Evolutionary conservation across 2,329 filamentous ascomycete genomes (phyloP).

Genomic region (Arachnomyces sp.): DNA sequence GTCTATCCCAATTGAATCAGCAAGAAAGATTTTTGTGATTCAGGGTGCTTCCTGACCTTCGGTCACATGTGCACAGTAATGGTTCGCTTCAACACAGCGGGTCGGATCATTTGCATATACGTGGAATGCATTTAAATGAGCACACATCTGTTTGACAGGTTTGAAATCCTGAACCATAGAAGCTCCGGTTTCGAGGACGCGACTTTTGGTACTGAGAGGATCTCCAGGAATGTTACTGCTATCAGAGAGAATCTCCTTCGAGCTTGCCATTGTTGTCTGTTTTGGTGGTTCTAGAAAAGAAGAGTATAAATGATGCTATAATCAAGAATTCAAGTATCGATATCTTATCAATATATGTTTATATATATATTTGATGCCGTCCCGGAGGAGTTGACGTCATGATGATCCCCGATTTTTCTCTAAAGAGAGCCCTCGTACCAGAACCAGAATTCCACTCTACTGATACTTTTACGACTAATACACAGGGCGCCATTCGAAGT

Average conservation of each 20-base stretch:
- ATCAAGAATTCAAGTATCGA: too few relatives aligned
- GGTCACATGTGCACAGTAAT: conserved; percentile 75
- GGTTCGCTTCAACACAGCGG: conserved; percentile 67
- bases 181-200: conserved; percentile 32
- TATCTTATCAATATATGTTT: too few relatives aligned
- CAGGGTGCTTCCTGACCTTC: conserved; percentile 38
- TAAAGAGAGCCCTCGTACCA: too few relatives aligned
- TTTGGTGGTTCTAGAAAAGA: too few relatives aligned
- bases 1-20: conserved; percentile 39
- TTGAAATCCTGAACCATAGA: conserved; percentile 46
- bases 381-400: too few relatives aligned
- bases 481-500: conserved; percentile 55
- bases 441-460: too few relatives aligned
- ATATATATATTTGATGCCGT: too few relatives aligned
- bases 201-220: conserved; percentile 27
- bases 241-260: too few relatives aligned
- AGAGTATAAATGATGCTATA: too few relatives aligned
- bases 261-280: conserved; percentile 8
- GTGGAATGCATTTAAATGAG: conserved; percentile 81
- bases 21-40: not conserved
- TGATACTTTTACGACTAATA: conserved; percentile 6
- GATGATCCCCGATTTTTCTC: too few relatives aligned
- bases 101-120: conserved; percentile 66
- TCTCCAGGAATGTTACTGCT: conserved; percentile 21
- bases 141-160: conserved; percentile 68